phyloP scores from a whole-genome alignment of 371 early-diverging fungal genomes.

The Rhizomucor miehei region DNA sequence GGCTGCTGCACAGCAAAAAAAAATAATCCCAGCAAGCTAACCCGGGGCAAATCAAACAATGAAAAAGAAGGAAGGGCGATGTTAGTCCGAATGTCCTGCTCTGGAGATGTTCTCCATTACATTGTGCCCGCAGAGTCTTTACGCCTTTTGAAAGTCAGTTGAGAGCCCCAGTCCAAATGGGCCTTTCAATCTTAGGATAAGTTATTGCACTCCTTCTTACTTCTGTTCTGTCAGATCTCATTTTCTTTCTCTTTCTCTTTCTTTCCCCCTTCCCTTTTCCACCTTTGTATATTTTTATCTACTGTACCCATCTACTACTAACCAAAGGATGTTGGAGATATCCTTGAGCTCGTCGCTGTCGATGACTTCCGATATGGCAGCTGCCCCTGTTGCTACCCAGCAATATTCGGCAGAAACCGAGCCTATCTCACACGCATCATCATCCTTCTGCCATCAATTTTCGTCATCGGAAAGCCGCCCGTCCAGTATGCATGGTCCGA shows the following conservation, averaged over 20 bases:
- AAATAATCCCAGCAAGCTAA: too few species aligned
- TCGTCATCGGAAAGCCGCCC: too few species aligned
- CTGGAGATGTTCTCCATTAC: too few species aligned
- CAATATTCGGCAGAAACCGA: not conserved
- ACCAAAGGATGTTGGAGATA: constrained; percentile 4
- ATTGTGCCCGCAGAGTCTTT: too few species aligned
- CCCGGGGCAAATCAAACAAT: too few species aligned
- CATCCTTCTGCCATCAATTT: not conserved
- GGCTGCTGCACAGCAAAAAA: too few species aligned
- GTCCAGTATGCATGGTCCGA: too few species aligned
- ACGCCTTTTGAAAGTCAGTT: constrained; percentile 12
- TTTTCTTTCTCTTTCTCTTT: constrained; percentile 8
- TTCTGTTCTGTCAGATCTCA: not conserved
- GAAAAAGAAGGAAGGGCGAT: too few species aligned
- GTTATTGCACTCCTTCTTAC: too few species aligned
- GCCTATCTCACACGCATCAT: not conserved
- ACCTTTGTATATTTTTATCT: constrained; percentile 1
- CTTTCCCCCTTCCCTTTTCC: constrained; percentile 1
- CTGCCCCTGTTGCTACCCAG: not conserved
- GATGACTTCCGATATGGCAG: not conserved
- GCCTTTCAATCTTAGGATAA: not conserved
- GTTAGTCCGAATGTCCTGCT: too few species aligned
- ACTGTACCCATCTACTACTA: not conserved
- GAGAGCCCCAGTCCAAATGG: constrained; percentile 12
- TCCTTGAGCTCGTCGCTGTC: not conserved